phyloP scores from a whole-genome alignment of 1,284 basidiomycete species.

The Malassezia obtusa region DNA sequence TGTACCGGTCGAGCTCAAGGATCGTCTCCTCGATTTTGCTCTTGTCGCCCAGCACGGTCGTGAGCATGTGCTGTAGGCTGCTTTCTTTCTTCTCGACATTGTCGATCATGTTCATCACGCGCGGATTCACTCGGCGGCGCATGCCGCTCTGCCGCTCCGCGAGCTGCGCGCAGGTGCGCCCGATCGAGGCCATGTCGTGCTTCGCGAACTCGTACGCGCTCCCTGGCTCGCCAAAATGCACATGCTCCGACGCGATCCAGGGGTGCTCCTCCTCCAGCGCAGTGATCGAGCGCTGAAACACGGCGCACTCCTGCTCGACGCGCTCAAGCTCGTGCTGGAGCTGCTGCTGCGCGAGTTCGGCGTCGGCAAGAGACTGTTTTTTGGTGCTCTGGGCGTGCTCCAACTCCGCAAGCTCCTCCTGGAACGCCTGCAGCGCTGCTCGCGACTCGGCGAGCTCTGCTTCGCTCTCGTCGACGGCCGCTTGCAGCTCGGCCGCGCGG shows the following conservation, averaged over 20 bases:
- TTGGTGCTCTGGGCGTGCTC: slow-evolving; percentile 71
- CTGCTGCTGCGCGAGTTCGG: slow-evolving; percentile 61
- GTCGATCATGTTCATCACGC: slow-evolving; percentile 93
- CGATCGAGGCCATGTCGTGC: slow-evolving; percentile 61
- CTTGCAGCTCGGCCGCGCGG: slow-evolving; percentile 58
- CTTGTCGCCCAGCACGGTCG: slow-evolving; percentile 84
- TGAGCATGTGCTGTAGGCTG: slow-evolving; percentile 75
- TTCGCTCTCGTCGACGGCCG: slow-evolving; percentile 59
- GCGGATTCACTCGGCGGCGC: slow-evolving; percentile 91
- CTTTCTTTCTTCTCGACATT: slow-evolving; percentile 92
- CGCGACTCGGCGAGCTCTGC: slow-evolving; percentile 68
- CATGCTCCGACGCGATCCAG: slow-evolving; percentile 79
- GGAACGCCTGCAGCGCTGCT: slow-evolving; percentile 74
- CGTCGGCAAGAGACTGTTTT: slow-evolving; percentile 64
- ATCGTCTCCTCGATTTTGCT: slow-evolving; percentile 93
- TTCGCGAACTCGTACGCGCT: slow-evolving; percentile 72
- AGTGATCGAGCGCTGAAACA: slow-evolving; percentile 35
- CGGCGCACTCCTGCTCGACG: slow-evolving; percentile 51
- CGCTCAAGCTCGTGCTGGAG: slow-evolving; percentile 54
- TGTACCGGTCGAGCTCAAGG: slow-evolving; percentile 82
- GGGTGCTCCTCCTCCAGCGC: slow-evolving; percentile 68
- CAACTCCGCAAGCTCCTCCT: slow-evolving; percentile 73
- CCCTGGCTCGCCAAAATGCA: slow-evolving; percentile 77
- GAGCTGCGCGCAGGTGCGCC: slow-evolving; percentile 64
- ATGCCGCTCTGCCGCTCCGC: slow-evolving; percentile 71